Evolutionary conservation across 495 filamentous ascomycete species (phyloP).

Genomic region (Aspergillus campestris): DNA sequence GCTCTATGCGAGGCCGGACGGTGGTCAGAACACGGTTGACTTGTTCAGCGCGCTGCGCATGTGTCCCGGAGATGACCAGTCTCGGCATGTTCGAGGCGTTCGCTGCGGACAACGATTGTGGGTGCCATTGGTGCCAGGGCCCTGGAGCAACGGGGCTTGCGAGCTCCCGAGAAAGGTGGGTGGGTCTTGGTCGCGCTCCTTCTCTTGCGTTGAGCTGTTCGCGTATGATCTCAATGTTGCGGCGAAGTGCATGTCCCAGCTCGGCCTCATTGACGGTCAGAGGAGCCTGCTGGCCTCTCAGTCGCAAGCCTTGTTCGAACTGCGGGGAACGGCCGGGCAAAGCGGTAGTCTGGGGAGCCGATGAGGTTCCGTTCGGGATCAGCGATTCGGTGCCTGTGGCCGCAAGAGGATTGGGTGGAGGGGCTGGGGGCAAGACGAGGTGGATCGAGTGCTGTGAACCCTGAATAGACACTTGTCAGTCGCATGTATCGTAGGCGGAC

Average conservation of each 20-base stretch:
- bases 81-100: too few relatives aligned
- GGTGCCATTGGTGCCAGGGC: constrained; percentile 3
- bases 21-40: too few relatives aligned
- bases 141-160: not conserved
- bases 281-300: constrained; percentile 6
- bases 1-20: too few relatives aligned
- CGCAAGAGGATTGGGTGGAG: constrained; percentile 6
- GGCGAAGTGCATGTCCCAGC: constrained; percentile 9
- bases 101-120: too few relatives aligned
- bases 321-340: constrained; percentile 2
- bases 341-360: constrained; percentile 3
- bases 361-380: not conserved
- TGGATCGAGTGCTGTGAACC: constrained; percentile 40
- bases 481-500: not conserved
- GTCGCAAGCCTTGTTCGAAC: constrained; percentile 8
- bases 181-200: not conserved
- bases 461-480: constrained; percentile 29
- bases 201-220: constrained; percentile 14
- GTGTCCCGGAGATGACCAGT: too few relatives aligned
- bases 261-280: constrained; percentile 9
- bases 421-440: constrained; percentile 49
- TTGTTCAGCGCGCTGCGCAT: too few relatives aligned
- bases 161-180: not conserved
- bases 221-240: constrained; percentile 14
- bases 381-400: constrained; percentile 1